phyloP scores from a whole-genome alignment of 2,329 filamentous ascomycete species.

The Endothia cerciana region DNA sequence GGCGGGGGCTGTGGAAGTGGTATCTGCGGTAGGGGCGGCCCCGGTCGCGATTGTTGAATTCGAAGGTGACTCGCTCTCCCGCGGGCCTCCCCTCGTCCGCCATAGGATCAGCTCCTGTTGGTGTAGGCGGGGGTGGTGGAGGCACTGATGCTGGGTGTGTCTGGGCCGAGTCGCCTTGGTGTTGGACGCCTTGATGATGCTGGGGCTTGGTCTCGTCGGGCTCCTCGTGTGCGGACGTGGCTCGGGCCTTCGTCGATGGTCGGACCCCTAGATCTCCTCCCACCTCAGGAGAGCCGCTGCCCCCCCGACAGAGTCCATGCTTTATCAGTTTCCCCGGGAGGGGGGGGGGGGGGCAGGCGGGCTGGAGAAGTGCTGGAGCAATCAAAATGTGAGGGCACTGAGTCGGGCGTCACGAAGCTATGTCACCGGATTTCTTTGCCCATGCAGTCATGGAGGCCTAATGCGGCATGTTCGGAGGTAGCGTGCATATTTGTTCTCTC shows the following conservation, averaged over 20 bases:
- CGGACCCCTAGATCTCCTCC: too few species aligned
- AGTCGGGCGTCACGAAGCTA: not conserved
- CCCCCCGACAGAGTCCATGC: too few species aligned
- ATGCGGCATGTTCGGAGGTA: too few species aligned
- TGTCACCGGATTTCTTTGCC: not conserved
- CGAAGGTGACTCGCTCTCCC: not conserved
- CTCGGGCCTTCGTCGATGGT: not conserved
- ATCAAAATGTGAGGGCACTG: too few species aligned
- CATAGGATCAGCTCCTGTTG: not conserved
- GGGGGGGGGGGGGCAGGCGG: too few species aligned
- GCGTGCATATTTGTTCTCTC: not conserved
- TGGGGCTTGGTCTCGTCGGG: not conserved
- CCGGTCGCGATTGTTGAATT: not conserved
- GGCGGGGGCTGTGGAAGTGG: not conserved
- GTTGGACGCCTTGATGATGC: not conserved
- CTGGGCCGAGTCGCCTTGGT: not conserved
- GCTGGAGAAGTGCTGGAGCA: too few species aligned
- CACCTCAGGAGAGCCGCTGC: too few species aligned
- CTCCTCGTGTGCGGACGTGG: not conserved
- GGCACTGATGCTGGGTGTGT: not conserved
- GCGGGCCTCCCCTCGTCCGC: not conserved
- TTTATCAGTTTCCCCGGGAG: too few species aligned
- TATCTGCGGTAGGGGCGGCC: not conserved
- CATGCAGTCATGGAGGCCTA: not conserved
- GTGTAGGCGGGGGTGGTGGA: not conserved